Conservation (phyloP, 2,329 filamentous ascomycete genomes). For the Fusarium brachygibbosum region DNA sequence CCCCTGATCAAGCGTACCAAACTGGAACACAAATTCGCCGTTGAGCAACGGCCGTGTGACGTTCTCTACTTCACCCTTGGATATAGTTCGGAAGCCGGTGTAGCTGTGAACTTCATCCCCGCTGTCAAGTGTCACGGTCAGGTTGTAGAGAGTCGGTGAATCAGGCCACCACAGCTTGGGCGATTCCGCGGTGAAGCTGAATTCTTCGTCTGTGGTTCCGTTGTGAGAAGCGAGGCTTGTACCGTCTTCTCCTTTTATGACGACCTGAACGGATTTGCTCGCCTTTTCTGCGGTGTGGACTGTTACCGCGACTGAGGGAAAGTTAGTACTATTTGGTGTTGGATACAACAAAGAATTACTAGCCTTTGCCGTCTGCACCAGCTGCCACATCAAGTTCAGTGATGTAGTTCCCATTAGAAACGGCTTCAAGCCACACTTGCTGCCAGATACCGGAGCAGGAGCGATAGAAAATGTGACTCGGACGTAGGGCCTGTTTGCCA, state of each 20-base stretch:
- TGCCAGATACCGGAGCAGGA: slow-evolving; percentile 83
- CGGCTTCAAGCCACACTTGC: slow-evolving; percentile 77
- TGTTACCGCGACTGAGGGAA: slow-evolving; percentile 10
- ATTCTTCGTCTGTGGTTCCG: slow-evolving; percentile 60
- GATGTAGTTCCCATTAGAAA: slow-evolving; percentile 66
- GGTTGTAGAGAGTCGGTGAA: slow-evolving; percentile 73
- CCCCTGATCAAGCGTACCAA: slow-evolving; percentile 78
- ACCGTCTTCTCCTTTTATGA: not conserved
- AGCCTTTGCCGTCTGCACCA: slow-evolving; percentile 52
- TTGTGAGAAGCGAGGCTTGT: slow-evolving; percentile 8
- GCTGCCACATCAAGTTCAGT: slow-evolving; percentile 71
- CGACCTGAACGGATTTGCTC: not conserved
- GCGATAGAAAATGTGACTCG: slow-evolving; percentile 77
- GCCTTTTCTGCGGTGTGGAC: slow-evolving; percentile 9
- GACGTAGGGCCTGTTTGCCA: slow-evolving; percentile 72
- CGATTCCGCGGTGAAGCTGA: slow-evolving; percentile 67
- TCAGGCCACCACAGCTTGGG: slow-evolving; percentile 75
- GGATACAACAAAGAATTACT: accelerated
- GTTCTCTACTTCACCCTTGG: slow-evolving; percentile 67
- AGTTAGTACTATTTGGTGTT: not conserved
- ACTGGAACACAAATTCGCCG: slow-evolving; percentile 76
- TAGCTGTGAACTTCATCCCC: slow-evolving; percentile 72
- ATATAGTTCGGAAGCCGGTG: slow-evolving; percentile 76
- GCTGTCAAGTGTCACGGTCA: slow-evolving; percentile 64
- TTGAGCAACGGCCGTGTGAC: slow-evolving; percentile 74